Conservation (phyloP, 2,329 filamentous ascomycete genomes). For the Cryphonectria radicalis region DNA sequence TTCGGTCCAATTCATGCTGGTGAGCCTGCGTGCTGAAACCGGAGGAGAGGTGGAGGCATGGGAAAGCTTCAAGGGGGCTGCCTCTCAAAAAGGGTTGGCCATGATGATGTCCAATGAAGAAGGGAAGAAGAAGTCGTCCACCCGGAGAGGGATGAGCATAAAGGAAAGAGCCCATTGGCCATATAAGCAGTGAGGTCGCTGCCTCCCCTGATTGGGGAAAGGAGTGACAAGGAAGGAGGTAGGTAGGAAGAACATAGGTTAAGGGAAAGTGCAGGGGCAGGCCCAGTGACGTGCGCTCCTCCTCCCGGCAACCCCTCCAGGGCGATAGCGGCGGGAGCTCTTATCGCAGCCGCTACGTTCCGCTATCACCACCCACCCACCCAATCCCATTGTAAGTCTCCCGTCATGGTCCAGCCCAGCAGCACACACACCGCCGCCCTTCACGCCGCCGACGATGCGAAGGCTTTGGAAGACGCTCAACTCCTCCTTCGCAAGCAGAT, state of each 20-base stretch:
- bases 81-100: too few species aligned
- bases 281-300: neutral
- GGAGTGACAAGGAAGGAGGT: neutral
- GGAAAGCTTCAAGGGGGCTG: neutral
- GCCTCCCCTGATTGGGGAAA: neutral
- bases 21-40: neutral
- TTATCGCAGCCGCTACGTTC: slow-evolving; percentile 13
- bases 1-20: slow-evolving; percentile 55
- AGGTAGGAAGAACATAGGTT: neutral
- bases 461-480: slow-evolving; percentile 24
- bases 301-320: slow-evolving; percentile 1
- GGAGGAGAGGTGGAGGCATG: neutral
- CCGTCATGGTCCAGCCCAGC: neutral
- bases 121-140: neutral
- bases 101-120: neutral
- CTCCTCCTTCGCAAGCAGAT: slow-evolving; percentile 11
- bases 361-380: neutral
- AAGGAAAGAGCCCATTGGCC: neutral
- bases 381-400: neutral
- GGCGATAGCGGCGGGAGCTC: slow-evolving; percentile 24
- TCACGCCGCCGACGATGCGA: slow-evolving; percentile 19
- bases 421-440: too few species aligned
- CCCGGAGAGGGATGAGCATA: neutral
- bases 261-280: neutral
- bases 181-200: neutral